Evolutionary conservation across 2,329 filamentous ascomycete species (phyloP).

Genomic region (Orbilia quercus): DNA sequence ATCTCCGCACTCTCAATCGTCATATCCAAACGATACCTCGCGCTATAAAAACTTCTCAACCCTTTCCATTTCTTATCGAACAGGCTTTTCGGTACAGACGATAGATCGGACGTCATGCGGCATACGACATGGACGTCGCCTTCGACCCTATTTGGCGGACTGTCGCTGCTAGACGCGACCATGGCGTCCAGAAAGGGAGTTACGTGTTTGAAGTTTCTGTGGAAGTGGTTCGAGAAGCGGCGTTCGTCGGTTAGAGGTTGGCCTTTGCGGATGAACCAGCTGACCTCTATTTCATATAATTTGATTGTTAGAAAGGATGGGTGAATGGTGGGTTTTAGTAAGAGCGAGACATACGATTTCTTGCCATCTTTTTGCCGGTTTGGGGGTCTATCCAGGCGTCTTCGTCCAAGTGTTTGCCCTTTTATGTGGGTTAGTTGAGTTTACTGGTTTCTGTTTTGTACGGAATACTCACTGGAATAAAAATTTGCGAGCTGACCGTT

Average conservation of each 20-base stretch:
- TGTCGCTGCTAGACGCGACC: conserved; percentile 54
- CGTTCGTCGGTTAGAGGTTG: conserved; percentile 55
- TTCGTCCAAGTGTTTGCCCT: conserved; percentile 45
- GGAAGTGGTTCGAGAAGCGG: conserved; percentile 53
- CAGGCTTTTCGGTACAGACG: conserved; percentile 37
- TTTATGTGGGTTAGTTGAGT: not conserved
- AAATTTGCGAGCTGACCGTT: conserved; percentile 55
- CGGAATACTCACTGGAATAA: conserved; percentile 33
- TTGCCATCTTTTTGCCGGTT: conserved; percentile 51
- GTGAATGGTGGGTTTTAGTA: not conserved
- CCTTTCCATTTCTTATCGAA: conserved; percentile 55
- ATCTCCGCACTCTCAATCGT: conserved; percentile 55
- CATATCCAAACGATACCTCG: conserved; percentile 51
- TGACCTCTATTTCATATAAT: conserved; percentile 30
- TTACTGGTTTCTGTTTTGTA: not conserved
- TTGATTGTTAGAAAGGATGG: conserved; percentile 8
- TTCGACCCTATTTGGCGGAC: conserved; percentile 48
- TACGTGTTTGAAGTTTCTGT: conserved; percentile 51
- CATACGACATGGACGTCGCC: conserved; percentile 53
- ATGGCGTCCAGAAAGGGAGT: conserved; percentile 54
- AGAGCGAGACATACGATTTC: conserved; percentile 39
- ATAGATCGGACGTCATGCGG: conserved; percentile 51
- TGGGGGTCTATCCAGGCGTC: conserved; percentile 55
- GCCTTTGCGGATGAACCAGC: conserved; percentile 55
- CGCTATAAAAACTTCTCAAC: conserved; percentile 51